Conservation (phyloP, 805 yeast genomes). For the Yamadazyma scolyti region DNA sequence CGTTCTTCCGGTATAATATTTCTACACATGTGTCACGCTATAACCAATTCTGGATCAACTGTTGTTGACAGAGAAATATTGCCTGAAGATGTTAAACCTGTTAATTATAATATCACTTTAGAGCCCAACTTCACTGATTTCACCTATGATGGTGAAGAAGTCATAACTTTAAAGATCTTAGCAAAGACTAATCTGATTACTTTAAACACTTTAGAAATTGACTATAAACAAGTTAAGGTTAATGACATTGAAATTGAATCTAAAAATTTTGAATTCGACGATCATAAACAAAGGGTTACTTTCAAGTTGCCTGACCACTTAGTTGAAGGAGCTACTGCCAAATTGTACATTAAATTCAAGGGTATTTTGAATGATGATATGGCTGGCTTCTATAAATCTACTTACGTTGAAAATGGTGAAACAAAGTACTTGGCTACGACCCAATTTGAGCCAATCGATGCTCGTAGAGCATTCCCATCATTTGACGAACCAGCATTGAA, state of each 20-base stretch:
- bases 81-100: slow-evolving; percentile 41
- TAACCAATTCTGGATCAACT: too few species aligned
- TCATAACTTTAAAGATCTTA: slow-evolving; percentile 51
- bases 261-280: slow-evolving; percentile 22
- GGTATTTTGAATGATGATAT: slow-evolving; percentile 72
- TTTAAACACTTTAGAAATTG: slow-evolving; percentile 65
- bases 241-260: slow-evolving; percentile 18
- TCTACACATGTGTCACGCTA: too few species aligned
- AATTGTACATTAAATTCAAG: slow-evolving; percentile 48
- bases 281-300: slow-evolving; percentile 38
- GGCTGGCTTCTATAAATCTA: slow-evolving; percentile 79
- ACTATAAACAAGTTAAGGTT: slow-evolving; percentile 47
- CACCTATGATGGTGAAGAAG: slow-evolving; percentile 54
- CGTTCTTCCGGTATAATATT: too few species aligned
- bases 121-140: slow-evolving; percentile 50
- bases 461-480: slow-evolving; percentile 84
- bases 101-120: slow-evolving; percentile 36
- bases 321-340: slow-evolving; percentile 35
- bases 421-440: slow-evolving; percentile 76
- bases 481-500: slow-evolving; percentile 73
- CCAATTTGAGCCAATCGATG: slow-evolving; percentile 85
- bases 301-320: slow-evolving; percentile 35
- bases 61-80: slow-evolving; percentile 35
- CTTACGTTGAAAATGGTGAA: slow-evolving; percentile 58
- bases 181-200: slow-evolving; percentile 45